Evolutionary conservation across 495 filamentous ascomycete genomes (phyloP), one percentile per base, ranked within the genome.

Genomic region (Hyaloscypha hepaticicola): DNA sequence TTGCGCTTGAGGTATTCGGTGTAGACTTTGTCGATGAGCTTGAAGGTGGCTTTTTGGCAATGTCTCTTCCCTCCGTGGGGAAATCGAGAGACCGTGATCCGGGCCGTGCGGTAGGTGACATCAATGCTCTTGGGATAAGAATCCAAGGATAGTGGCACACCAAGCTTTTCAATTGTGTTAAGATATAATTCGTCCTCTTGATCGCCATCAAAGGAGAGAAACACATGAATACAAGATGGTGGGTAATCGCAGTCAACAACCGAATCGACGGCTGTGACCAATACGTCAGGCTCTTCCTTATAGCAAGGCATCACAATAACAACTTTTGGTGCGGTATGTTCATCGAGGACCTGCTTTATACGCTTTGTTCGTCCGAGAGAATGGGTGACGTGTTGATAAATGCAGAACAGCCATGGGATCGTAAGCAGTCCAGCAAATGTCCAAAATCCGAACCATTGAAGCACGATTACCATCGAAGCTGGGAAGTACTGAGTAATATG

Each of bases 241-340:
- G 95, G 95, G 69, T 99, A 99, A 63, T 97, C 94, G 77, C 93
- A 96, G 67, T 94, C 88, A 25, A 97, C 93, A 14, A 97, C 88
- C 0, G 94, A 97, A 74, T 97, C 88, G 57, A 97, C 84, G 3
- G 95, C 96, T 31, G 91, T 90, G 57, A 98, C 80, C 65, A 98
- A 77, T n/a, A 96, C 80, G 0, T 88, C 88, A 2, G 93, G 90
- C 8, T 90, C 87, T 75, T 99, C 95, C 73, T 96, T 96, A 77
- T 96, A 98, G 69, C 92, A 95, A 3, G 95, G 95, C 92, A 99
- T 97, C 50, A 98, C 89, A 60, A 98, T 92, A 49, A 98, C 93
- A 7, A 96, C 92, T 75, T 98, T 99, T 0, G 95, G 95, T 1
- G 95, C 94, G 8, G 88, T 90, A 0, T 81, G 77, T 69, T 96